phyloP scores from a whole-genome alignment of 768 basidiomycete genomes.

The Calocybe cyanea region DNA sequence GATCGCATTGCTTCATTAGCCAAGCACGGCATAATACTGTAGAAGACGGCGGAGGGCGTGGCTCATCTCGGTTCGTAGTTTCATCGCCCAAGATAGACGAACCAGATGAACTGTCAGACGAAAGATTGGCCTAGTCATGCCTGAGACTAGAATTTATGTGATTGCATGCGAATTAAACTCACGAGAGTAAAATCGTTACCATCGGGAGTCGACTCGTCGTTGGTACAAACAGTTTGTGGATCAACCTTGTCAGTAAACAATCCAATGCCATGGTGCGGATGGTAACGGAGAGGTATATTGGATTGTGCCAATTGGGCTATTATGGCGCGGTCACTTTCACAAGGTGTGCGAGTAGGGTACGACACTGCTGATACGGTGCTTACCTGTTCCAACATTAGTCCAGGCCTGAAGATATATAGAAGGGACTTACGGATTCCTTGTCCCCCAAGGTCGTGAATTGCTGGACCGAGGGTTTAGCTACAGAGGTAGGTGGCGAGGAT shows the following conservation, averaged over 20 bases:
- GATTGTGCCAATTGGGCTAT: neutral
- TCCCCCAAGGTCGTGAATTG: neutral
- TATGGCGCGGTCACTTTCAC: no score
- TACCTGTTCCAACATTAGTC: no score
- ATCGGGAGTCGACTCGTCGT: slow-evolving; percentile 10
- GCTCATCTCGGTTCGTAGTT: neutral
- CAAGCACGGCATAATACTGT: slow-evolving; percentile 10
- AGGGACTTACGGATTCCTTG: neutral
- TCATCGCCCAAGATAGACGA: slow-evolving; percentile 8
- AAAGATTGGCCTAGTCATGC: slow-evolving; percentile 1
- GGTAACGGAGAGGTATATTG: slow-evolving; percentile 2
- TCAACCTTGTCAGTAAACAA: neutral
- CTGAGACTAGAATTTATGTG: neutral
- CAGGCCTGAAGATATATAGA: no score
- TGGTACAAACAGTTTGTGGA: neutral
- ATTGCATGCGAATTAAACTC: neutral
- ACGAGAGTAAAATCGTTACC: slow-evolving; percentile 4
- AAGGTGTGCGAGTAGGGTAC: no score
- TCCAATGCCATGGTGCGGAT: slow-evolving; percentile 2
- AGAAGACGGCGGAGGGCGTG: slow-evolving; percentile 8
- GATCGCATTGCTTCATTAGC: slow-evolving; percentile 19
- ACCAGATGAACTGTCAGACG: slow-evolving; percentile 7
- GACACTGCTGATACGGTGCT: no score
- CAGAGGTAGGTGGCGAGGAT: neutral
- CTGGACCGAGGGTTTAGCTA: neutral